phyloP scores from a whole-genome alignment of 345 rosid genomes.

The Corchorus capsularis region DNA sequence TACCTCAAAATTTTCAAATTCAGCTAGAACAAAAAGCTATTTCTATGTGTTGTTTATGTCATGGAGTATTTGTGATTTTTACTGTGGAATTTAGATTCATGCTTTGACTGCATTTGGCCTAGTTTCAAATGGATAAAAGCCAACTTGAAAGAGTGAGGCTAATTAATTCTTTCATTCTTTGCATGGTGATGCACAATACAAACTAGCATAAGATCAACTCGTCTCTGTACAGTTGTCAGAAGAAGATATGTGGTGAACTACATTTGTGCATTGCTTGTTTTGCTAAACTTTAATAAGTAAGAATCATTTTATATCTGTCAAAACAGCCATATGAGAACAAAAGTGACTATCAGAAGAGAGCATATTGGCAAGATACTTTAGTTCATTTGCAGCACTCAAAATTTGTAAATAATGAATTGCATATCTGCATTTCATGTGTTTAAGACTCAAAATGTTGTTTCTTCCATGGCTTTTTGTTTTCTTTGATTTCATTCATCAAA shows the following conservation, averaged over 20 bases:
- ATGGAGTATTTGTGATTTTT: background rate
- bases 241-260: background rate
- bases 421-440: background rate
- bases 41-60: background rate
- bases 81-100: background rate
- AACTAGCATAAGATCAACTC: background rate
- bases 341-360: conserved; percentile 1
- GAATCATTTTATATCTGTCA: background rate
- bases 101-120: background rate
- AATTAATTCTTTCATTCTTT: background rate
- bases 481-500: background rate
- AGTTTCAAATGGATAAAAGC: background rate
- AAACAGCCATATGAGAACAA: background rate
- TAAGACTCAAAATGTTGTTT: background rate
- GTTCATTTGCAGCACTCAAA: no score
- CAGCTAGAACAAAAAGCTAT: background rate
- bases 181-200: background rate
- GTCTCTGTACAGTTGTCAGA: background rate
- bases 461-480: background rate
- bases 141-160: background rate
- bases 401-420: background rate
- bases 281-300: background rate
- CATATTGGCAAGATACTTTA: background rate
- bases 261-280: background rate
- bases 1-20: background rate